phyloP scores from a whole-genome alignment of 768 basidiomycete genomes.

The Paxillus rubicundulus region DNA sequence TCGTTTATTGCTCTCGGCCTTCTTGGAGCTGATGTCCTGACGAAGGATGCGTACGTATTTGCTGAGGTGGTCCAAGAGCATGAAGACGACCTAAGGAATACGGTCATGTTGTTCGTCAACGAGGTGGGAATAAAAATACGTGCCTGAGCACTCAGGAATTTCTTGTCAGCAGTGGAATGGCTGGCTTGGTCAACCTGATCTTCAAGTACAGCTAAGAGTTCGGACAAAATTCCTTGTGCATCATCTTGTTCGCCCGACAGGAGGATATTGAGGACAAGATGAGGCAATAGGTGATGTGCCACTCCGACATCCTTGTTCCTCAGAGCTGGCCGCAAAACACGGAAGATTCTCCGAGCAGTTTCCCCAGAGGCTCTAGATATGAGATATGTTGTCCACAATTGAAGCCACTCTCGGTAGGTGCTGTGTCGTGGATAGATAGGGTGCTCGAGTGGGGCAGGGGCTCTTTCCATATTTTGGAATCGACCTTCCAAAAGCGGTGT shows the following conservation, averaged over 20 bases:
- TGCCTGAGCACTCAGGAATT: constrained; percentile 92
- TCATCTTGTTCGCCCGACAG: constrained; percentile 69
- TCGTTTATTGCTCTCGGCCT: constrained; percentile 48
- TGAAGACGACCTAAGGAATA: constrained; percentile 79
- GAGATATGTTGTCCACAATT: constrained; percentile 81
- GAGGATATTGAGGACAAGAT: constrained; percentile 83
- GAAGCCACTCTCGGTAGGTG: constrained; percentile 98
- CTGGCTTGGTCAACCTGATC: constrained; percentile 77
- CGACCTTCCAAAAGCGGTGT: constrained; percentile 77
- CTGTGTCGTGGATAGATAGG: constrained; percentile 74
- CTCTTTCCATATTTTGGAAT: constrained; percentile 51
- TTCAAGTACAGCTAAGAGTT: constrained; percentile 77
- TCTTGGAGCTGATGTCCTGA: constrained; percentile 56
- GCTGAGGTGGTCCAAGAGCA: constrained; percentile 91
- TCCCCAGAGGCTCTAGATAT: constrained; percentile 61
- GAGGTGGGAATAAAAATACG: constrained; percentile 2
- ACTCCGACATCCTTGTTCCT: constrained; percentile 90
- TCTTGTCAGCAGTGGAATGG: constrained; percentile 68
- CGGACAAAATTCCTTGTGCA: constrained; percentile 61
- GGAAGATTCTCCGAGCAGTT: constrained; percentile 68
- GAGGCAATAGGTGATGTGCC: constrained; percentile 88
- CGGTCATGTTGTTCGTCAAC: neutral
- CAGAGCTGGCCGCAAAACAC: constrained; percentile 73
- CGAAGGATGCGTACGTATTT: constrained; percentile 81
- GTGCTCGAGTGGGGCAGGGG: constrained; percentile 42